Conservation (phyloP, 2,329 filamentous ascomycete genomes). For the Fusarium secorum region DNA sequence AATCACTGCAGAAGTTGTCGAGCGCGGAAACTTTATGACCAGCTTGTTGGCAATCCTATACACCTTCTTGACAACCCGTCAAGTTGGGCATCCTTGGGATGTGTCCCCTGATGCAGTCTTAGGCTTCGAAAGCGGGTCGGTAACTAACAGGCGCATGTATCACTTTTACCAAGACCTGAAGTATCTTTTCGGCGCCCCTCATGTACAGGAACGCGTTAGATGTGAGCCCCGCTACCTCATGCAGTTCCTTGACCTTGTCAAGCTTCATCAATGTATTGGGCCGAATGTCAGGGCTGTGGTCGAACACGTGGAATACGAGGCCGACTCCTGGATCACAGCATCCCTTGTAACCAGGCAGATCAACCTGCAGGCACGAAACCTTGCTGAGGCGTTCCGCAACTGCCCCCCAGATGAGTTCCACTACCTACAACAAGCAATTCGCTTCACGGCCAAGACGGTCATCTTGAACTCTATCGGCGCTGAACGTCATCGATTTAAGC, state of each 20-base stretch:
- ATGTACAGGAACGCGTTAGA: constrained; percentile 85
- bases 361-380: constrained; percentile 87
- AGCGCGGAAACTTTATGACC: constrained; percentile 93
- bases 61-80: constrained; percentile 93
- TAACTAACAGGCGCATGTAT: constrained; percentile 94
- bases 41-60: constrained; percentile 96
- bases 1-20: constrained; percentile 94
- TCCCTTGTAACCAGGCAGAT: constrained; percentile 94
- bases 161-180: constrained; percentile 97
- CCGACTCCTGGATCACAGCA: constrained; percentile 96
- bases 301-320: constrained; percentile 98
- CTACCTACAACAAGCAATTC: constrained; percentile 75
- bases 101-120: constrained; percentile 86
- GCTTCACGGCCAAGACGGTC: constrained; percentile 79
- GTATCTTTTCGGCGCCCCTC: constrained; percentile 86
- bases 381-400: constrained; percentile 85
- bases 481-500: constrained; percentile 85
- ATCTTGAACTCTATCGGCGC: constrained; percentile 88
- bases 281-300: constrained; percentile 90
- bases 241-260: constrained; percentile 95
- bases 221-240: constrained; percentile 86
- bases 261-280: constrained; percentile 95
- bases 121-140: constrained; percentile 91
- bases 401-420: constrained; percentile 69
- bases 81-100: constrained; percentile 93